Percentiles rank a stretch among this genome's conserved stretches.
phyloP scores from a whole-genome alignment of 495 filamentous ascomycete species.

The Jackrogersella multiformis region DNA sequence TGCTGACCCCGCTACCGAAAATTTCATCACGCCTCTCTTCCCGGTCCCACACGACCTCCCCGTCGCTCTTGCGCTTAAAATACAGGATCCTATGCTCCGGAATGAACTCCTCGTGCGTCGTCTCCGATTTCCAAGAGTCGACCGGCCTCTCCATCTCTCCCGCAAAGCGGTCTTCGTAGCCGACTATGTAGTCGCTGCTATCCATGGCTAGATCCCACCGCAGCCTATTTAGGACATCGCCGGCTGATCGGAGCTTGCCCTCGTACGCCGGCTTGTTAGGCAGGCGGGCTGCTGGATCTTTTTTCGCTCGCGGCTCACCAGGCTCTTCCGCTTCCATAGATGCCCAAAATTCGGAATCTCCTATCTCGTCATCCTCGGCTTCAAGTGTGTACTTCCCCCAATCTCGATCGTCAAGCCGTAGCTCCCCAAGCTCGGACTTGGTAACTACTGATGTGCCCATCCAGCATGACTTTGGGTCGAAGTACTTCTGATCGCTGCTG shows the following conservation, averaged over 20 bases:
- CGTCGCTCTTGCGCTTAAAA: constrained; percentile 68
- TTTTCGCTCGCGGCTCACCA: constrained; percentile 27
- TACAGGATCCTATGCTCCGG: constrained; percentile 81
- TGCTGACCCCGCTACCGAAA: constrained; percentile 52
- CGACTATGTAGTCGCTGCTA: constrained; percentile 71
- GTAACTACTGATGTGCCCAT: constrained; percentile 54
- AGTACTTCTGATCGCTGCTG: constrained; percentile 56
- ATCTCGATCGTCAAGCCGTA: constrained; percentile 57
- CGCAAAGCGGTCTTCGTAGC: constrained; percentile 78
- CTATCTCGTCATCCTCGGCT: constrained; percentile 47
- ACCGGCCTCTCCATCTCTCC: constrained; percentile 71
- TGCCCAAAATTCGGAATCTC: constrained; percentile 31
- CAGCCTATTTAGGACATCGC: constrained; percentile 77
- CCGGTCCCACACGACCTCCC: constrained; percentile 69
- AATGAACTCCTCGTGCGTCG: constrained; percentile 86
- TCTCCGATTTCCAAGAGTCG: constrained; percentile 75
- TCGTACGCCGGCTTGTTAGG: constrained; percentile 26
- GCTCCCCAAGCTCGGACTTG: constrained; percentile 46
- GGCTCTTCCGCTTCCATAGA: constrained; percentile 21
- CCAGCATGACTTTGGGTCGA: constrained; percentile 59
- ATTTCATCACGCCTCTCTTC: constrained; percentile 53
- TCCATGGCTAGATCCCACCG: constrained; percentile 74
- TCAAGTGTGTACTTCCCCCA: constrained; percentile 56
- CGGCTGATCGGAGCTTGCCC: constrained; percentile 54
- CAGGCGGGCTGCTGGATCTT: constrained; percentile 12